These are phyloP conservation scores for Podaxis rugospora DNA, from an alignment of 768 basidiomycete species.

Conservation along the genomic window DNA sequence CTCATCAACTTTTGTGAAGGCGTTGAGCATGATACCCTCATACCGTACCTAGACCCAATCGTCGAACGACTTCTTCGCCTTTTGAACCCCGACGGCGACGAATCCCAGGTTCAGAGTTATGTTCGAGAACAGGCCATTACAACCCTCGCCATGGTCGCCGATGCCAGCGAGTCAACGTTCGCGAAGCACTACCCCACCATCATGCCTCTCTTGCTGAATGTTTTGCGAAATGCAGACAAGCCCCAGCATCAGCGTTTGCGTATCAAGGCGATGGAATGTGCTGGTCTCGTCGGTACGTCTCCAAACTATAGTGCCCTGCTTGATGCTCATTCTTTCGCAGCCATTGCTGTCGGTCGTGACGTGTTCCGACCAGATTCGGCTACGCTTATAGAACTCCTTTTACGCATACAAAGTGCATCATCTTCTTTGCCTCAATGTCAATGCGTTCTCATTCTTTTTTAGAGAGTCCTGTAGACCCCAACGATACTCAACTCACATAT, in stretches of 20 bases:
- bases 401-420: slow-evolving; percentile 69
- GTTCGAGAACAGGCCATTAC: slow-evolving; percentile 89
- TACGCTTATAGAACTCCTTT: slow-evolving; percentile 65
- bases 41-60: slow-evolving; percentile 77
- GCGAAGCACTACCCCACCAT: slow-evolving; percentile 74
- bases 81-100: slow-evolving; percentile 49
- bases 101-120: slow-evolving; percentile 46
- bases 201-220: slow-evolving; percentile 77
- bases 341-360: slow-evolving; percentile 82
- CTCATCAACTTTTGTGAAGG: slow-evolving; percentile 92
- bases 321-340: slow-evolving; percentile 29
- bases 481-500: slow-evolving; percentile 66
- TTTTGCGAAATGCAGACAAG: slow-evolving; percentile 68
- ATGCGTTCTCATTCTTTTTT: not conserved
- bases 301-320: not conserved
- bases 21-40: slow-evolving; percentile 64
- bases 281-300: slow-evolving; percentile 73
- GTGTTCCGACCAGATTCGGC: slow-evolving; percentile 73
- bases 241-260: slow-evolving; percentile 64
- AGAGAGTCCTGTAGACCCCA: slow-evolving; percentile 67
- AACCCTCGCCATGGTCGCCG: slow-evolving; percentile 85
- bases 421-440: not conserved
- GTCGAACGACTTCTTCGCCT: slow-evolving; percentile 69
- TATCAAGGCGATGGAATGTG: slow-evolving; percentile 89
- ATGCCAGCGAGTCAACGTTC: slow-evolving; percentile 78